Evolutionary conservation across 306 rosid species (phyloP).

Genomic region (Quercus rubra): DNA sequence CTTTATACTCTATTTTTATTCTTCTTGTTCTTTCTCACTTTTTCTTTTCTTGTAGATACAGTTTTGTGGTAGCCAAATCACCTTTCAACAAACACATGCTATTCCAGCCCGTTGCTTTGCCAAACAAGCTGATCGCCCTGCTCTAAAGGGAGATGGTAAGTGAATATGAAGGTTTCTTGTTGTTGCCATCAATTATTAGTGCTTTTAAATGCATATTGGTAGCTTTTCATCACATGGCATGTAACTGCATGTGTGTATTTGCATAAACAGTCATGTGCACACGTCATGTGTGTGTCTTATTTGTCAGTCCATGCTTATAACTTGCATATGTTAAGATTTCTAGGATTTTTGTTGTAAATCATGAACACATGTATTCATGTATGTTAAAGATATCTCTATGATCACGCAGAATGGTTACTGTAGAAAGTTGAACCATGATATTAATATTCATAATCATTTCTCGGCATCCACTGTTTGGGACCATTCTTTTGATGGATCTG

Average conservation of each 20-base stretch:
- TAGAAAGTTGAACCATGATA: not conserved
- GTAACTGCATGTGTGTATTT: not conserved
- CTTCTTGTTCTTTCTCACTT: not conserved
- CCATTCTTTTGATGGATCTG: not conserved
- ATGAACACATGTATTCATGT: not conserved
- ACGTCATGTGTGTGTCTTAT: not conserved
- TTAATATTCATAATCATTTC: not conserved
- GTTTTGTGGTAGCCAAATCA: constrained; percentile 58
- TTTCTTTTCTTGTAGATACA: constrained; percentile 19
- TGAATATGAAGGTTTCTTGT: constrained; percentile 13
- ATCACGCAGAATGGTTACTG: not conserved
- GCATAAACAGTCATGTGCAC: too few relatives aligned
- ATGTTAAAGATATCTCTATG: not conserved
- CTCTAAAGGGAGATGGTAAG: constrained; percentile 92
- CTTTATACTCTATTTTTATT: not conserved
- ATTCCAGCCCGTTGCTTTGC: constrained; percentile 79
- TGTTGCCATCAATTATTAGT: not conserved
- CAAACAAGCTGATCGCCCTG: constrained; percentile 57
- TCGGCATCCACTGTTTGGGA: not conserved
- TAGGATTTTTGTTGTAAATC: not conserved
- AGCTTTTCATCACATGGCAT: not conserved
- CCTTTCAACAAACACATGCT: constrained; percentile 58
- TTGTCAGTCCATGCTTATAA: not conserved
- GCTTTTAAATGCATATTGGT: too few relatives aligned
- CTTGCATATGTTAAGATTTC: not conserved